Evolutionary conservation across 495 filamentous ascomycete species (phyloP).

Genomic region (Talaromyces liani): DNA sequence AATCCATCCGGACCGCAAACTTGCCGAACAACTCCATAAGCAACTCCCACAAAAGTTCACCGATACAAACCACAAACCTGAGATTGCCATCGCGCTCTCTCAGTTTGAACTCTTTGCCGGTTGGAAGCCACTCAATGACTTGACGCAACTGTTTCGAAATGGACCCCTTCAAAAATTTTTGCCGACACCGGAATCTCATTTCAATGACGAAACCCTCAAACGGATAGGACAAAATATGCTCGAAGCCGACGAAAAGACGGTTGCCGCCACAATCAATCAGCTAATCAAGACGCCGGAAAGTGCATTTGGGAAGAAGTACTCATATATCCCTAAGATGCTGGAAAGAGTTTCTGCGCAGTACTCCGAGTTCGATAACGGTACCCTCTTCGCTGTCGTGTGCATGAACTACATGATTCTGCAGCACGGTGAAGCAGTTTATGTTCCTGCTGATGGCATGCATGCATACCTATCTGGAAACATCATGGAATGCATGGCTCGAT

Average conservation of each 20-base stretch:
- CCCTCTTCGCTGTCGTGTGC: slow-evolving; percentile 53
- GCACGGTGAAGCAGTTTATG: slow-evolving; percentile 61
- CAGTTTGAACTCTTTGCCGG: slow-evolving; percentile 75
- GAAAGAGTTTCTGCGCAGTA: slow-evolving; percentile 61
- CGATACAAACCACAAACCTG: slow-evolving; percentile 75
- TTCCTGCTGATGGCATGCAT: slow-evolving; percentile 73
- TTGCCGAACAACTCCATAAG: slow-evolving; percentile 55
- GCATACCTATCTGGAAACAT: slow-evolving; percentile 74
- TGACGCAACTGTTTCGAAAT: slow-evolving; percentile 52
- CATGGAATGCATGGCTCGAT: slow-evolving; percentile 80
- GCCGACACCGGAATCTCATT: slow-evolving; percentile 31
- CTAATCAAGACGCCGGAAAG: slow-evolving; percentile 40
- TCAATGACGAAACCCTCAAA: slow-evolving; percentile 56
- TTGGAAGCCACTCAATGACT: slow-evolving; percentile 59
- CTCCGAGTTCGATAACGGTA: slow-evolving; percentile 45
- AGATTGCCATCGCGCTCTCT: slow-evolving; percentile 70
- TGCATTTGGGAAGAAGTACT: slow-evolving; percentile 41
- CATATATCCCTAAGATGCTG: slow-evolving; percentile 55
- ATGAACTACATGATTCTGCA: slow-evolving; percentile 69
- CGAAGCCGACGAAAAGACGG: slow-evolving; percentile 40
- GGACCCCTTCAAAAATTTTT: slow-evolving; percentile 47
- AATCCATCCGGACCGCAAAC: slow-evolving; percentile 63
- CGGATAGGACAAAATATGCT: slow-evolving; percentile 51
- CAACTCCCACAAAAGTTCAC: slow-evolving; percentile 58
- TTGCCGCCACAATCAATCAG: slow-evolving; percentile 41